Evolutionary conservation across 805 yeast species (phyloP).

Genomic region (Wickerhamiella sergipiensis): DNA sequence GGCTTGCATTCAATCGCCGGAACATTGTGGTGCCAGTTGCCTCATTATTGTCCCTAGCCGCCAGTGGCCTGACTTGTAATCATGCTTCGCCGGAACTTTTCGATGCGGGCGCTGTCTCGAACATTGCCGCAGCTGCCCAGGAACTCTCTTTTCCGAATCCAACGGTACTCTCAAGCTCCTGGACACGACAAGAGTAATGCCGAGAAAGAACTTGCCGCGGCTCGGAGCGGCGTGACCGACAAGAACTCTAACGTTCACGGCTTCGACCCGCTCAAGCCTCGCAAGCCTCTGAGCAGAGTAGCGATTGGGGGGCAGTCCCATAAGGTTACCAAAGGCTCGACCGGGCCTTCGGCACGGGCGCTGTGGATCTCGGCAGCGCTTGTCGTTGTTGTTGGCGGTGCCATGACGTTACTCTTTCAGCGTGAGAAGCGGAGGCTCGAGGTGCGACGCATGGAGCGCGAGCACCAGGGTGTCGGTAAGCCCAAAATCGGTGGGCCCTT

Average conservation of each 20-base stretch:
- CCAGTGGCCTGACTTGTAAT: neutral
- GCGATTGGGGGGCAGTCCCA: slow-evolving; percentile 52
- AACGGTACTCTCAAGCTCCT: neutral
- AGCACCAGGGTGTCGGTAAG: slow-evolving; percentile 78
- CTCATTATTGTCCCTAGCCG: neutral
- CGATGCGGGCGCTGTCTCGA: neutral
- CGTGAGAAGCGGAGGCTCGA: slow-evolving; percentile 64
- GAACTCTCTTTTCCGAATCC: neutral
- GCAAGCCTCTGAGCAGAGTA: slow-evolving; percentile 65
- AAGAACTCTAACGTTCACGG: slow-evolving; percentile 15
- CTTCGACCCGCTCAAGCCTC: slow-evolving; percentile 20
- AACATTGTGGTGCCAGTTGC: neutral
- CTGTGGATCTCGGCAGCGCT: slow-evolving; percentile 66
- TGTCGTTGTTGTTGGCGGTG: slow-evolving; percentile 57
- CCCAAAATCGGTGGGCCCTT: slow-evolving; percentile 92
- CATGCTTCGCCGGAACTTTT: neutral
- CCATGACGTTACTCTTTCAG: slow-evolving; percentile 54
- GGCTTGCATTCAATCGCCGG: neutral
- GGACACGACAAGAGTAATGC: neutral
- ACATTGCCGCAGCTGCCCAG: neutral
- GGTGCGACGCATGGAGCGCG: slow-evolving; percentile 65
- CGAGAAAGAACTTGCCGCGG: neutral
- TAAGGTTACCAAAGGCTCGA: slow-evolving; percentile 26
- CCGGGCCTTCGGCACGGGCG: slow-evolving; percentile 32
- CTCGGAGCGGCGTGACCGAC: slow-evolving; percentile 9